Evolutionary conservation across 1,139 yeast species (phyloP), one percentile per base, ranked within the genome.

Genomic region (Kodamaea arcana): DNA sequence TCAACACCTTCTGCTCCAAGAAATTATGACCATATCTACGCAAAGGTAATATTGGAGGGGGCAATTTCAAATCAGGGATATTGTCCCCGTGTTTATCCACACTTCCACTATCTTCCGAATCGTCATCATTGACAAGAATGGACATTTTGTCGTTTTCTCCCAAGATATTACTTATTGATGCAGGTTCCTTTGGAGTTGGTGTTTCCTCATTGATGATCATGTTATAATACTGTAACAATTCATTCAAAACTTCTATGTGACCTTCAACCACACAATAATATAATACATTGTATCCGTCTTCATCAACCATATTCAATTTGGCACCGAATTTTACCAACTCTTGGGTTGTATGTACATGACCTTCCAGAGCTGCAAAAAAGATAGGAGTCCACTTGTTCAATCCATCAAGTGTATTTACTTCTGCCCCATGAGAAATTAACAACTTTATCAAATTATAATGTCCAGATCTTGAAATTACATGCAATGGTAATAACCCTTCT

Each of bases 241-340:
- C 81, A 56, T 86, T 83, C 45, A 90, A 64, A 3, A 87, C 92
- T 15, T 69, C 75, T 27, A 87, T 78, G 52, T 88, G 92, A 12
- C 98, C 97, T 56, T 90, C 97, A 75, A 95, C 86, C 20, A 90
- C 84, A 31, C 97, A 92, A 54, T 90, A 86, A 54, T 85, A 92
- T 32, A 90, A 62, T 0, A 95, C 95, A 37, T 83, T 78, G 47
- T 75, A 76, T 2, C 92, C 87, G 44, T 87, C 87, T 42, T 83
- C 94, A 58, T 92, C 98, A n/a, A 78, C 68, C 14, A 83, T 58
- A 42, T 77, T 75, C 35, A 83, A 70, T 39, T 77, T 74, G 0
- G 97, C 96, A 4, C 92, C 88, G 36, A 70, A 75, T 23, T 75
- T 74, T 12, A 92, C 73, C 37, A 92, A 68, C 33, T 79, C 86